A percentile compares a stretch with the other conserved stretches of the same genome.
Conservation (phyloP, 768 basidiomycete species). For the Lentinula lateritia region DNA sequence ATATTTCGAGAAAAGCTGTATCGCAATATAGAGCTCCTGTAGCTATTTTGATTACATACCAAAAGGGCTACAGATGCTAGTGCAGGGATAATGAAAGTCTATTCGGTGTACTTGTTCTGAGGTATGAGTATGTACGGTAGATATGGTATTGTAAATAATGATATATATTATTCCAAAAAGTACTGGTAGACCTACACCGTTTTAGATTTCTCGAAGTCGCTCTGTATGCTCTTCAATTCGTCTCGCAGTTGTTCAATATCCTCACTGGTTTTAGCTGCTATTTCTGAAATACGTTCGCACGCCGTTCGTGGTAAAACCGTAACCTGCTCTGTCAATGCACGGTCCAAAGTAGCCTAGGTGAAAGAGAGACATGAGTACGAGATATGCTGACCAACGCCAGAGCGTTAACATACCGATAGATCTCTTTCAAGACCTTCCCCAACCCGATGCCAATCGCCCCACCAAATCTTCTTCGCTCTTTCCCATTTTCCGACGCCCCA, state of each 20-base stretch:
- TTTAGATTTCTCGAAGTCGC: background rate
- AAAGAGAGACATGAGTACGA: too few species aligned
- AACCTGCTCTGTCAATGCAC: background rate
- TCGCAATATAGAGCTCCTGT: background rate
- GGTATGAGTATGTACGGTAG: too few species aligned
- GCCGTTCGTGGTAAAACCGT: background rate
- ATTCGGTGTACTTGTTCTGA: too few species aligned
- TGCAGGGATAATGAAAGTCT: too few species aligned
- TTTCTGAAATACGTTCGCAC: constrained; percentile 1
- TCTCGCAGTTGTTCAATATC: background rate
- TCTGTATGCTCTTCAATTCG: background rate
- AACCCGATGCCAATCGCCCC: constrained; percentile 60
- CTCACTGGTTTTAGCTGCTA: background rate
- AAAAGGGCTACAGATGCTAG: too few species aligned
- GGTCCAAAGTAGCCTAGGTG: background rate
- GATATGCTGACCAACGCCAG: background rate
- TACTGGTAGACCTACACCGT: background rate
- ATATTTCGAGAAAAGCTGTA: background rate
- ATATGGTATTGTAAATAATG: background rate
- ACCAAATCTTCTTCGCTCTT: constrained; percentile 59
- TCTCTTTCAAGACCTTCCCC: constrained; percentile 61
- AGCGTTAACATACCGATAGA: constrained; percentile 40
- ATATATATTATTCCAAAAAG: background rate
- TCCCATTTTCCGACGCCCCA: constrained; percentile 70
- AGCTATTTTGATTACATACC: too few species aligned